Evolutionary conservation across 768 basidiomycete species (phyloP), one percentile per base, ranked within the genome.

Genomic region (Naematelia aurantialba): DNA sequence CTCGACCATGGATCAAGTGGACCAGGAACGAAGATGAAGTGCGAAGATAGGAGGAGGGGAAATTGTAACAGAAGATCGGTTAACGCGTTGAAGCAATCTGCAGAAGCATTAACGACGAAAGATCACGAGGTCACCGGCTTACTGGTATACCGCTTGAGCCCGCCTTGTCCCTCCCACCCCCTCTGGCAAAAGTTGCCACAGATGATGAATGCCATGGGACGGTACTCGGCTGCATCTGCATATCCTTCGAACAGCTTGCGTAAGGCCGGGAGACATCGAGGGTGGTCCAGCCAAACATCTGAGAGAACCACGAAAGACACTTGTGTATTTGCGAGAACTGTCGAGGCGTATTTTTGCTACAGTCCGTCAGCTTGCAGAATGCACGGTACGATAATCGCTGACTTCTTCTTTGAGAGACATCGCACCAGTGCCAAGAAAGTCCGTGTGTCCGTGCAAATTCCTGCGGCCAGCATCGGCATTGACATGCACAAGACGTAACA

Each of bases 111-210:
- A 17, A 24, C 5, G 31, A 45, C 11, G 2, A 14, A 25, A 21
- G 2, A 25, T 24, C 14, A 12, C 46, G 46, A 47, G 4, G 14
- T n/a, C 34, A 39, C 17, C 22, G 4, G 68, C 78, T 54, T 46
- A 88, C 94, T 92, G 79, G 91, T 88, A 74, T 97, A 99, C 70
- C 83, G 80, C 65, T 88, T 85, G 30, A 93, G 81, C 21, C 72
- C 71, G 86, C 89, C 64, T 85, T 82, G 53, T 82, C 86, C 73
- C 83, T 89, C 21, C 89, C 90, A 85, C 4, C 90, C 87, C 62
- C 83, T 84, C 64, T 87, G 90, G 1, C 88, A 88, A 74, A 98
- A 99, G 77, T 96, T 96, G 0, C 96, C 96, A 63, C 96, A 99
- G 42, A 98, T 81, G 24, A 98, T 83, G 61, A 97, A 88, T 12